Percentiles rank a stretch among this genome's conserved stretches.
Evolutionary conservation across 345 rosid species (phyloP).

Genomic region (Syzygium aromaticum): DNA sequence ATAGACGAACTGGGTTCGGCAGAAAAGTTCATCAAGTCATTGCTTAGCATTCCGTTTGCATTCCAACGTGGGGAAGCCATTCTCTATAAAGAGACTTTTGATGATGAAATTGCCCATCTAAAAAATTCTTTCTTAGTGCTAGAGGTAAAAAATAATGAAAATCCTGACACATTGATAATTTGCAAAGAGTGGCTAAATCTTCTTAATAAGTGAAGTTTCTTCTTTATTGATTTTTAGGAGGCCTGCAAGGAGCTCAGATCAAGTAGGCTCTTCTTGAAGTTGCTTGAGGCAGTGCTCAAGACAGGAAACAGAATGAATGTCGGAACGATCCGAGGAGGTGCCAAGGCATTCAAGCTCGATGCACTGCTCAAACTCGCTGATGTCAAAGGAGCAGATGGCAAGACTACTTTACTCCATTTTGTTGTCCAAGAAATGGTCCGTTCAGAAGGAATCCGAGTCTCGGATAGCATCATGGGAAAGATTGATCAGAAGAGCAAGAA

Average conservation of each 20-base stretch:
- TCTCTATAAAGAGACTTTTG: constrained; percentile 85
- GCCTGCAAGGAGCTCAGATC: constrained; percentile 97
- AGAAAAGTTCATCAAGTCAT: constrained; percentile 57
- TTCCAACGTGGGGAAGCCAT: constrained; percentile 75
- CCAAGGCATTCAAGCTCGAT: constrained; percentile 90
- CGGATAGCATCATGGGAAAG: constrained; percentile 89
- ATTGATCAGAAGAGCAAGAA: constrained; percentile 51
- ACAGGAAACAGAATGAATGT: constrained; percentile 98
- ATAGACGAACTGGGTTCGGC: constrained; percentile 78
- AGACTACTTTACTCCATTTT: constrained; percentile 82
- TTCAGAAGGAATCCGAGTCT: constrained; percentile 79
- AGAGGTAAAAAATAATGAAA: constrained; percentile 30
- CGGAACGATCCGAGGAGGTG: constrained; percentile 94
- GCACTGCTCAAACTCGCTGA: constrained; percentile 90
- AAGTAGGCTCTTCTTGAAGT: constrained; percentile 77
- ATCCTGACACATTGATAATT: background rate
- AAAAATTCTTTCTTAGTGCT: constrained; percentile 87
- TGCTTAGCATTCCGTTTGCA: constrained; percentile 61
- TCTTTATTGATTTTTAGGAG: constrained; percentile 33
- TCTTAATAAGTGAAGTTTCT: background rate
- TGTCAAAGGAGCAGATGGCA: constrained; percentile 88
- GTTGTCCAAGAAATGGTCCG: constrained; percentile 90
- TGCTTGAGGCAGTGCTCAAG: constrained; percentile 87
- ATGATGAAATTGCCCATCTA: constrained; percentile 84
- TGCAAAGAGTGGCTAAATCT: background rate